Conservation (phyloP, 2,329 filamentous ascomycete species). For the Colletotrichum sp. region DNA sequence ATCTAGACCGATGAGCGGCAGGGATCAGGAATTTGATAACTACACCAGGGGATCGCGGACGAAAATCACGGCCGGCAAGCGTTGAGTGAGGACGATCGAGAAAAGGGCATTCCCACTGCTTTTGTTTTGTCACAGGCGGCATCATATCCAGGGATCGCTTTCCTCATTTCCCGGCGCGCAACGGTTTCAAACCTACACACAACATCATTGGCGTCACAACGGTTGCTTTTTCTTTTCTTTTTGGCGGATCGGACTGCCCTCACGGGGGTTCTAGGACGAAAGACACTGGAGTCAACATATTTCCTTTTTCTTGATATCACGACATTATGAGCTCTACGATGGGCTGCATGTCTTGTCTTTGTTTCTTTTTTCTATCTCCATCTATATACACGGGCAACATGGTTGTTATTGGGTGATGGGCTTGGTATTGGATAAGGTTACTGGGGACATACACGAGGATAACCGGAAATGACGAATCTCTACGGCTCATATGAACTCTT, state of each 20-base stretch:
- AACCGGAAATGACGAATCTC: not conserved
- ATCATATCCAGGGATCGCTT: not conserved
- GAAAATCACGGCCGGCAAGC: slow-evolving; percentile 2
- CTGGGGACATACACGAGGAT: not conserved
- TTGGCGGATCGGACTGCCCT: not conserved
- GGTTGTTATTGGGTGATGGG: not conserved
- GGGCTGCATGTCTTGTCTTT: not conserved
- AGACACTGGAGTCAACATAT: not conserved
- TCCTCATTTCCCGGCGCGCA: not conserved
- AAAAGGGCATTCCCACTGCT: not conserved
- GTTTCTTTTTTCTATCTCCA: not conserved
- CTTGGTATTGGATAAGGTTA: not conserved
- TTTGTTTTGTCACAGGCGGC: not conserved
- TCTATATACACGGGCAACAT: not conserved
- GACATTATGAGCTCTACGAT: not conserved
- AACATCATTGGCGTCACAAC: not conserved
- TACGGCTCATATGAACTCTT: not conserved
- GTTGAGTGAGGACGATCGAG: not conserved
- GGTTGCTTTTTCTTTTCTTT: not conserved
- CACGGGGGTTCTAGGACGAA: slow-evolving; percentile 10
- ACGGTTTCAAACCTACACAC: not conserved
- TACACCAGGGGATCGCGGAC: not conserved
- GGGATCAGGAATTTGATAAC: not conserved
- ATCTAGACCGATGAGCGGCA: not conserved
- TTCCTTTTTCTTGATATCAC: not conserved